Evolutionary conservation across 371 early-diverging fungal species (phyloP).

Genomic region (Nosema muscidifuracis): DNA sequence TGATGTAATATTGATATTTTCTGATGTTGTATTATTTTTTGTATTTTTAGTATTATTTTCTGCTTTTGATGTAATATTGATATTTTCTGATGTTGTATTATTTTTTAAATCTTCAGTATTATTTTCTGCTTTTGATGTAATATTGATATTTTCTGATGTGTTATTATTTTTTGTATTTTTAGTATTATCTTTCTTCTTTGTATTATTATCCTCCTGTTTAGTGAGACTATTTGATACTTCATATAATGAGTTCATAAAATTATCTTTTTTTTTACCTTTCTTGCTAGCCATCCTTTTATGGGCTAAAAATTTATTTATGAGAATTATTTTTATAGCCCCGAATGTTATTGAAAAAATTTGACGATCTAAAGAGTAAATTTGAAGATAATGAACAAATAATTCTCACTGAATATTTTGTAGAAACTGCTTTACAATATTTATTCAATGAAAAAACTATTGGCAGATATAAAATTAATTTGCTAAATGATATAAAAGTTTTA

Average conservation of each 20-base stretch:
- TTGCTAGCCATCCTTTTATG: neutral
- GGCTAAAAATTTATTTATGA: neutral
- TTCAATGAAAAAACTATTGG: slow-evolving; percentile 15
- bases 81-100: neutral
- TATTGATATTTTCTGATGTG: neutral
- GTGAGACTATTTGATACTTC: neutral
- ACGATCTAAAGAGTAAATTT: slow-evolving; percentile 35
- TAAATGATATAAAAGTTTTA: slow-evolving; percentile 12
- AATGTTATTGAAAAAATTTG: no score
- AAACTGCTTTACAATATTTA: slow-evolving; percentile 10
- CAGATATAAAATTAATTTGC: slow-evolving; percentile 27
- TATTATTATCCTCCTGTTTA: neutral
- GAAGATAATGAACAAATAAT: slow-evolving; percentile 15
- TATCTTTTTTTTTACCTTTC: slow-evolving; percentile 6
- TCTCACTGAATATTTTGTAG: slow-evolving; percentile 20
- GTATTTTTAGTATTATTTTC: no score
- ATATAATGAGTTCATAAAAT: neutral
- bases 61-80: neutral
- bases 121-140: neutral
- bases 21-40: no score
- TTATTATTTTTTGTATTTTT: neutral
- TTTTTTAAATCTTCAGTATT: neutral
- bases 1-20: no score
- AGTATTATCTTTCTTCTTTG: neutral
- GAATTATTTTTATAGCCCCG: no score